Conservation (phyloP, 495 filamentous ascomycete genomes). For the Recurvomyces mirabilis region DNA sequence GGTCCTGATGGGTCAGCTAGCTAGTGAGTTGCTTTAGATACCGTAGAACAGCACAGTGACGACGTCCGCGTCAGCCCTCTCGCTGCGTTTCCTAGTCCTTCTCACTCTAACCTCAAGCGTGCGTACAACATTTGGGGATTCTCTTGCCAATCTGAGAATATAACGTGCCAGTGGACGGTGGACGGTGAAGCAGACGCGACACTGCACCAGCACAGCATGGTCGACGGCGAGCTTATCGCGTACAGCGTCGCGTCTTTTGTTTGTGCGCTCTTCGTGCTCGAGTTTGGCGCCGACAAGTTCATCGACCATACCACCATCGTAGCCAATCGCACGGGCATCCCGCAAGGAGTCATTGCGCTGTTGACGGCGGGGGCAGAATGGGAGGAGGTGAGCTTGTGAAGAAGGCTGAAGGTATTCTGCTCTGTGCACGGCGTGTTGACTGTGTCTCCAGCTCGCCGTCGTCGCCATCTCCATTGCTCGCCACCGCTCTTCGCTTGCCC, state of each 20-base stretch:
- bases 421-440: constrained; percentile 43
- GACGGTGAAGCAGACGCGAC: too few species aligned
- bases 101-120: too few species aligned
- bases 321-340: constrained; percentile 36
- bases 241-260: constrained; percentile 32
- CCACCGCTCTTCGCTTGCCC: constrained; percentile 38
- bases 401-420: constrained; percentile 25
- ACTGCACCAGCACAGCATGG: too few species aligned
- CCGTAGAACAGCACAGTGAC: too few species aligned
- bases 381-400: too few species aligned
- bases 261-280: constrained; percentile 34
- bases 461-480: constrained; percentile 39
- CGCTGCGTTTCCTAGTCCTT: too few species aligned
- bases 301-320: constrained; percentile 43
- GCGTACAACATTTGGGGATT: too few species aligned
- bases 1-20: too few species aligned
- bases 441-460: constrained; percentile 50
- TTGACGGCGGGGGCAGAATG: constrained; percentile 47
- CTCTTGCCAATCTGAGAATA: too few species aligned
- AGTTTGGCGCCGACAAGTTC: constrained; percentile 39
- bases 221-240: constrained; percentile 28
- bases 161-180: too few species aligned
- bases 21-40: too few species aligned
- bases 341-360: constrained; percentile 40
- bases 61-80: too few species aligned